Conservation (phyloP, 495 filamentous ascomycete genomes). For the Neurospora sublineolata region DNA sequence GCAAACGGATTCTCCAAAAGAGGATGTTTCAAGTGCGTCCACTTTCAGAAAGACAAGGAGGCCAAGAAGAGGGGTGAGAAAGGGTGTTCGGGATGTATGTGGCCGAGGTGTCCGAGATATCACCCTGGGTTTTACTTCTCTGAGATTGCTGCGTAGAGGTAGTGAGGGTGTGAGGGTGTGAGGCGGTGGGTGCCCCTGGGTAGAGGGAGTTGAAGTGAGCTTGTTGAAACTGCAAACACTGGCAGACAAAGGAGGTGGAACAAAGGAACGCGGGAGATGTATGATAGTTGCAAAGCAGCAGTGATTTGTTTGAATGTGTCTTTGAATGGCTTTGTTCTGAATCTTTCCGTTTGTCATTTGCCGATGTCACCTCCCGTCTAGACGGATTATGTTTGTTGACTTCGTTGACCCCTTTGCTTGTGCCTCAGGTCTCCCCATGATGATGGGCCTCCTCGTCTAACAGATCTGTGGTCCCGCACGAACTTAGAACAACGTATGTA, state of each 20-base stretch:
- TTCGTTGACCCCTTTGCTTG: not conserved
- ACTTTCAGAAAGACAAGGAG: not conserved
- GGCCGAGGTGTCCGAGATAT: not conserved
- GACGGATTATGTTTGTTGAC: not conserved
- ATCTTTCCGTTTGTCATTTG: not conserved
- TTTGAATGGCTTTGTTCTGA: not conserved
- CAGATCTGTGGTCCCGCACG: not conserved
- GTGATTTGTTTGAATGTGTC: not conserved
- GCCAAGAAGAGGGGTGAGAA: not conserved
- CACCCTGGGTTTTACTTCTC: not conserved
- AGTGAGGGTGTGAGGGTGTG: not conserved
- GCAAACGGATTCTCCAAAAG: not conserved
- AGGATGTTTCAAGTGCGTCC: not conserved
- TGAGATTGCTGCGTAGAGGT: not conserved
- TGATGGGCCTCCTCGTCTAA: not conserved
- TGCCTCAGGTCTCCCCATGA: not conserved
- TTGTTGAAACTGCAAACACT: not conserved
- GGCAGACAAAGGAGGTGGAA: not conserved
- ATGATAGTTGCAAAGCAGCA: not conserved
- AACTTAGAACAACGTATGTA: not conserved
- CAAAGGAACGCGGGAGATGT: not conserved
- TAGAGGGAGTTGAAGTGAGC: not conserved
- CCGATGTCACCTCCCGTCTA: not conserved
- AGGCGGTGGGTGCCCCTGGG: not conserved
- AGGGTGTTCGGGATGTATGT: not conserved